These are phyloP conservation scores for Verticillium nonalfalfae DNA, from an alignment of 2,329 filamentous ascomycete species.

Conservation along the genomic window DNA sequence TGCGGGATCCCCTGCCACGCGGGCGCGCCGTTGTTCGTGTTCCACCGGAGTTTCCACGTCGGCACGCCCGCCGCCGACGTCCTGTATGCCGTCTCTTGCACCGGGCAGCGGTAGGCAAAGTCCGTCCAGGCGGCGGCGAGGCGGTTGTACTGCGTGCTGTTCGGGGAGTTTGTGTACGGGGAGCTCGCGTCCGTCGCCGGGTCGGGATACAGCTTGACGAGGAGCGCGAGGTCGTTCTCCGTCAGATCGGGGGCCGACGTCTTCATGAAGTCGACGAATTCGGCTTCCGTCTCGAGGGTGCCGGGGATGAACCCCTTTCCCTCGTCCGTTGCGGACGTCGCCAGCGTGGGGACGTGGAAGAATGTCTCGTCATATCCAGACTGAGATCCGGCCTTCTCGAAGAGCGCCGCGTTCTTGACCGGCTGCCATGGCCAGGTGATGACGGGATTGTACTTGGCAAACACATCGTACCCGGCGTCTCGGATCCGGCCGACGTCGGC, in stretches of 20 bases:
- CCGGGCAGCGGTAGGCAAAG: conserved; percentile 35
- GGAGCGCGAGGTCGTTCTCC: conserved; percentile 17
- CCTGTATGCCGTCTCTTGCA: conserved; percentile 34
- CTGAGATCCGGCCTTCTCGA: conserved; percentile 38
- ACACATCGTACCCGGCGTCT: conserved; percentile 30
- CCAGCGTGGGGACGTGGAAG: conserved; percentile 27
- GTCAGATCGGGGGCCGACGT: conserved; percentile 24
- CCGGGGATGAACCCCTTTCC: conserved; percentile 24
- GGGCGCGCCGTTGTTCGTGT: conserved; percentile 25
- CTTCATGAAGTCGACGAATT: conserved; percentile 27
- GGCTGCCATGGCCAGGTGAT: conserved; percentile 44
- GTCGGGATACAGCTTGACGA: conserved; percentile 26
- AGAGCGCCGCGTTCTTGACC: conserved; percentile 33
- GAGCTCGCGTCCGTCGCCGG: conserved; percentile 22
- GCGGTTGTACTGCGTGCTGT: conserved; percentile 36
- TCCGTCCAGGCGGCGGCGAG: conserved; percentile 35
- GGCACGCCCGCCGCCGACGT: conserved; percentile 23
- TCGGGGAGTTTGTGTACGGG: conserved; percentile 26
- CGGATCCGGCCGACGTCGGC: conserved; percentile 27
- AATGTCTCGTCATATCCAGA: conserved; percentile 28
- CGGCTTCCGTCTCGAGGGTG: conserved; percentile 24
- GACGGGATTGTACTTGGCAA: conserved; percentile 26
- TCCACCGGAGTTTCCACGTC: conserved; percentile 29
- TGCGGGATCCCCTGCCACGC: conserved; percentile 30
- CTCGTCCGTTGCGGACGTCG: conserved; percentile 27